Evolutionary conservation across 202 grass and related monocot genomes (phyloP).

Genomic region (Setaria viridis): DNA sequence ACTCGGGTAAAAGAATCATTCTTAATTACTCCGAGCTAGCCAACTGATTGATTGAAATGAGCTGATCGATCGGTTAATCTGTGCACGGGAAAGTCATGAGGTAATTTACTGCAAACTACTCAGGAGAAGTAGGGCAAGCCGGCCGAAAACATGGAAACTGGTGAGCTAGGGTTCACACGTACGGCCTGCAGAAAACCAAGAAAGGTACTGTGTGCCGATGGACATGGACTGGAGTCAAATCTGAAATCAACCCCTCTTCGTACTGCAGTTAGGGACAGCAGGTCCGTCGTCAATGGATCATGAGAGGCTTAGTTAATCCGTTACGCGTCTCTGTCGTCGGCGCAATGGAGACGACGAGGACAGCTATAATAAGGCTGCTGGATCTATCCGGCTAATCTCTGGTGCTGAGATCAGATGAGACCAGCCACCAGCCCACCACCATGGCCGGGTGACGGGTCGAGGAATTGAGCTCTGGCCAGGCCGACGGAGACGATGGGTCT

Average conservation of each 20-base stretch:
- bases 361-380: neutral
- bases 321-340: neutral
- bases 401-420: neutral
- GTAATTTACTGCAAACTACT: neutral
- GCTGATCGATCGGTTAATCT: too few relatives aligned
- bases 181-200: neutral
- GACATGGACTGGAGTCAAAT: conserved; percentile 21
- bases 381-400: neutral
- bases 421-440: neutral
- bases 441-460: neutral
- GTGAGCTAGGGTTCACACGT: conserved; percentile 15
- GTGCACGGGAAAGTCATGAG: neutral
- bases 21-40: too few relatives aligned
- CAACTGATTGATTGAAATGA: too few relatives aligned
- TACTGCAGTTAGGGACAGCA: neutral
- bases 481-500: neutral
- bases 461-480: neutral
- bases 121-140: neutral
- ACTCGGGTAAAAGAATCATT: too few relatives aligned
- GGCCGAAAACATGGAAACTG: conserved; percentile 28
- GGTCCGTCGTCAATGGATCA: too few relatives aligned
- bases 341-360: neutral
- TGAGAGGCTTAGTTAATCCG: neutral
- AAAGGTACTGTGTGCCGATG: neutral
- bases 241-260: neutral